These are phyloP conservation scores for Bathelium albidoporum DNA, from an alignment of 495 filamentous ascomycete species.

Conservation along the genomic window DNA sequence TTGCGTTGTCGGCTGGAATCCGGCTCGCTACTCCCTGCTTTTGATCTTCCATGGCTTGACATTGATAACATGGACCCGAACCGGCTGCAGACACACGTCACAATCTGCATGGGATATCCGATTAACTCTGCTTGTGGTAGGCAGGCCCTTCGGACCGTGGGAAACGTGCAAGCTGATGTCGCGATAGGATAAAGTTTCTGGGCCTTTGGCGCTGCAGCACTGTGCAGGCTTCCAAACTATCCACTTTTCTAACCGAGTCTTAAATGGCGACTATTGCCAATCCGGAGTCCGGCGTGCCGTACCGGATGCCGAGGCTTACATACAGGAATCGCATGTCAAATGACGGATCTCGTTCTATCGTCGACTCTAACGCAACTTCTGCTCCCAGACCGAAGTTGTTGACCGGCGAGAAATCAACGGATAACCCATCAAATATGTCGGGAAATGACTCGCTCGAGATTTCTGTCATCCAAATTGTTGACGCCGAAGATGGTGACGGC, in stretches of 20 bases:
- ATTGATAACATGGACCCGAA: not conserved
- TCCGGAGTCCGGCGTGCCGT: not conserved
- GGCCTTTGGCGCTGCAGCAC: not conserved
- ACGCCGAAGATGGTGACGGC: not conserved
- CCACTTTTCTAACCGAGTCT: not conserved
- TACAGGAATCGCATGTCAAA: slow-evolving; percentile 16
- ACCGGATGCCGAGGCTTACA: slow-evolving; percentile 18
- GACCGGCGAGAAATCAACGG: not conserved
- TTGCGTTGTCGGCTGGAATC: not conserved
- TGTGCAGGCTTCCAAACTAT: not conserved
- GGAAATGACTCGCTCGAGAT: not conserved
- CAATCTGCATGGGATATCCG: not conserved
- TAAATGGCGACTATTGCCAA: not conserved
- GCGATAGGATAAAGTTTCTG: not conserved
- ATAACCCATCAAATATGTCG: not conserved
- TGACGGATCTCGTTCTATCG: not conserved
- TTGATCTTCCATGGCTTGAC: not conserved
- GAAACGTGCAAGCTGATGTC: not conserved
- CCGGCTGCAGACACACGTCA: not conserved
- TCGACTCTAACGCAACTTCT: not conserved
- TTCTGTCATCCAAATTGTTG: not conserved
- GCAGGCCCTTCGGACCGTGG: not conserved
- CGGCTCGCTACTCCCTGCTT: not conserved
- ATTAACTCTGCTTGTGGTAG: not conserved
- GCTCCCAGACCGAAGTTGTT: not conserved